Base-by-base conservation (phyloP, 2,329 filamentous ascomycete genomes). In the Trichocomaceae sp. region DNA sequence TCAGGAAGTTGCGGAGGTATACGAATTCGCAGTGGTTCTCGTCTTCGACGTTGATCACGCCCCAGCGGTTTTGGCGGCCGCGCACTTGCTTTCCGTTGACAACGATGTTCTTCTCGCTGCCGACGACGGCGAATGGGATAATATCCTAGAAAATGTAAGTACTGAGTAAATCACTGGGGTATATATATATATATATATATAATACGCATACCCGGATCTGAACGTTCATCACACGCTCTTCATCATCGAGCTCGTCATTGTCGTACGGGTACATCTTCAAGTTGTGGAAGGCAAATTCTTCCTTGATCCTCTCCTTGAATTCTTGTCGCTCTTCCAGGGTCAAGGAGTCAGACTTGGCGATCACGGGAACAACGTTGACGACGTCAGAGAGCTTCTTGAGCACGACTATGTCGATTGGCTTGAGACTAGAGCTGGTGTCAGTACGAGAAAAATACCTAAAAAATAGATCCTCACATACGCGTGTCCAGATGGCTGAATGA, bases 241-340 rank as follows among this genome's bases (percentile, higher is more conserved):
- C 93, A 61, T 93, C 88, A 70, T 99, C 93, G 65, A 97, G 87
- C 81, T 99, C 93, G 67, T 99, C 93, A 72, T 96, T 97, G 75
- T 99, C 93, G 75, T 99, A 99, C 58, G 93, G 93, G 81, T 95
- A 99, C 93, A 99, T 99, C 82, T 96, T 92, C 69, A 99, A 84
- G 82, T 97, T 97, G 84, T 99, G 93, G 87, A 99, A 99, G 57
- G 88, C 80, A 73, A 99, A 99, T 75, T 99, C 93, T 81, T 97
- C 93, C 87, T 96, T 96, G 81, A 99, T 99, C 73, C 87, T 84
- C 79, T 96, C 90, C 84, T 99, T 99, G 85, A 99, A 99, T 49
- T 87, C 88, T 71, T 85, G 84, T 65, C 93, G 87, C 83, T 99
- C 93, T 76, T 99, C 92, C 33, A 96, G 81, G 13, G 93, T 99